phyloP scores from a whole-genome alignment of 805 yeast genomes.

The Blastobotrys mokoenaii region DNA sequence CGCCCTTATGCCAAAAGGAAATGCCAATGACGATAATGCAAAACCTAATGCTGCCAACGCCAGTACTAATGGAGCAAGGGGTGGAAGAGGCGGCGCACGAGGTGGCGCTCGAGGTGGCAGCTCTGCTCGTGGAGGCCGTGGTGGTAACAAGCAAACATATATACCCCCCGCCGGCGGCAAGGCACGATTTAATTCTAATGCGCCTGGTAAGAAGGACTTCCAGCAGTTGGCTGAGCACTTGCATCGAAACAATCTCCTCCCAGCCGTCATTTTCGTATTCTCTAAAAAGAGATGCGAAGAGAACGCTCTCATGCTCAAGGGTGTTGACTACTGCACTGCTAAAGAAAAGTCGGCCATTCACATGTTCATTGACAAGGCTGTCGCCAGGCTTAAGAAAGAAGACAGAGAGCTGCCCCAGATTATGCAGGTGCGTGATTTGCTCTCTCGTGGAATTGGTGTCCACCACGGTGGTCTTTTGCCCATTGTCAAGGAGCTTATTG shows the following conservation, averaged over 20 bases:
- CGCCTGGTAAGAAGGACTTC: slow-evolving; percentile 79
- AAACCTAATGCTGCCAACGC: slow-evolving; percentile 33
- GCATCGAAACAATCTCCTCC: slow-evolving; percentile 61
- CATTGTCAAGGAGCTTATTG: slow-evolving; percentile 87
- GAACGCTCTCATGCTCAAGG: slow-evolving; percentile 69
- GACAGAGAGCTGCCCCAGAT: slow-evolving; percentile 94
- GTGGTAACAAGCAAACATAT: slow-evolving; percentile 3
- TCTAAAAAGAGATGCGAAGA: slow-evolving; percentile 91
- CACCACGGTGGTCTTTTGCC: slow-evolving; percentile 94
- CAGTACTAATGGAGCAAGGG: slow-evolving; percentile 31
- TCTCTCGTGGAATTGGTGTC: slow-evolving; percentile 88
- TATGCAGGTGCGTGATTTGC: slow-evolving; percentile 66
- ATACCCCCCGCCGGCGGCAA: background rate
- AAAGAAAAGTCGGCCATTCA: slow-evolving; percentile 84
- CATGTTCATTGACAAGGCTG: slow-evolving; percentile 87
- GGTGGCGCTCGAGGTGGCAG: slow-evolving; percentile 31
- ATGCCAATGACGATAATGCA: slow-evolving; percentile 11
- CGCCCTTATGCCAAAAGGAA: slow-evolving; percentile 24
- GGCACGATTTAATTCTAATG: slow-evolving; percentile 30
- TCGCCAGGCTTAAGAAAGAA: slow-evolving; percentile 77
- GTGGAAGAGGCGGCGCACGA: slow-evolving; percentile 28
- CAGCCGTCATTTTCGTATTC: slow-evolving; percentile 89
- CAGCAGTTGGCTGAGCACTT: slow-evolving; percentile 60
- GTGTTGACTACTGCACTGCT: slow-evolving; percentile 74
- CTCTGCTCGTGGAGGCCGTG: slow-evolving; percentile 31